Conservation (phyloP, 2,329 filamentous ascomycete genomes). For the Raffaelea albimanens region DNA sequence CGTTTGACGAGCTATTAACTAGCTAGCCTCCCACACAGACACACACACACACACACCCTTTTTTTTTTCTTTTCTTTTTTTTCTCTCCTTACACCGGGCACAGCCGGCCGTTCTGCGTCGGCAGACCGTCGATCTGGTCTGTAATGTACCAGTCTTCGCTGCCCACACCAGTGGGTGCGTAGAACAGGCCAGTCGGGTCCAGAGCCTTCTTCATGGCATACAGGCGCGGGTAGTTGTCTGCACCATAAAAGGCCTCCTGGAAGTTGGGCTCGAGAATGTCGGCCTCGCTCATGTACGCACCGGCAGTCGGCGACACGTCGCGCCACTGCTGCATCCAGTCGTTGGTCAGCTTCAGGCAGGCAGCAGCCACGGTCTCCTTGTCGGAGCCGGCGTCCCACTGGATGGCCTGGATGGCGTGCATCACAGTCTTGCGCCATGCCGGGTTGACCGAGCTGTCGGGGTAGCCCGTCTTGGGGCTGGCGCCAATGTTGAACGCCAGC, state of each 20-base stretch:
- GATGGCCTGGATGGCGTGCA: constrained; percentile 25
- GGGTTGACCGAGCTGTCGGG: constrained; percentile 35
- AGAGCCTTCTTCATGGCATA: constrained; percentile 21
- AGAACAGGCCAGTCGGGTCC: constrained; percentile 23
- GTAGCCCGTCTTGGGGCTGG: constrained; percentile 15
- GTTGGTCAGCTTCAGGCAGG: constrained; percentile 18
- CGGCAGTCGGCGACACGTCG: constrained; percentile 22
- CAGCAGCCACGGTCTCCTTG: constrained; percentile 11
- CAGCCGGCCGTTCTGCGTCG: constrained; percentile 14
- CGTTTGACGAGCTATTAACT: too few relatives aligned
- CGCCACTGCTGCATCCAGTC: constrained; percentile 21
- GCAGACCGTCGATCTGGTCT: constrained; percentile 11
- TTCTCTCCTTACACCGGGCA: constrained; percentile 6
- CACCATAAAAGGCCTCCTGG: constrained; percentile 24
- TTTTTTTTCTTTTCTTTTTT: not conserved
- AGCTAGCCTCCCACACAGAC: too few relatives aligned
- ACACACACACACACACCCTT: not conserved
- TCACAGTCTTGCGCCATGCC: constrained; percentile 34
- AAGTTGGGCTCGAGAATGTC: constrained; percentile 24
- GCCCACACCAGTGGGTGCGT: constrained; percentile 15
- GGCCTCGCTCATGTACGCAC: constrained; percentile 30
- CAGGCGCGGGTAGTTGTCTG: constrained; percentile 20
- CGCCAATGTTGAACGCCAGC: constrained; percentile 29
- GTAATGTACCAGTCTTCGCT: constrained; percentile 16
- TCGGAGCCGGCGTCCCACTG: constrained; percentile 13